Base-by-base conservation (phyloP, 768 basidiomycete genomes). In the Tricholoma matsutake region DNA sequence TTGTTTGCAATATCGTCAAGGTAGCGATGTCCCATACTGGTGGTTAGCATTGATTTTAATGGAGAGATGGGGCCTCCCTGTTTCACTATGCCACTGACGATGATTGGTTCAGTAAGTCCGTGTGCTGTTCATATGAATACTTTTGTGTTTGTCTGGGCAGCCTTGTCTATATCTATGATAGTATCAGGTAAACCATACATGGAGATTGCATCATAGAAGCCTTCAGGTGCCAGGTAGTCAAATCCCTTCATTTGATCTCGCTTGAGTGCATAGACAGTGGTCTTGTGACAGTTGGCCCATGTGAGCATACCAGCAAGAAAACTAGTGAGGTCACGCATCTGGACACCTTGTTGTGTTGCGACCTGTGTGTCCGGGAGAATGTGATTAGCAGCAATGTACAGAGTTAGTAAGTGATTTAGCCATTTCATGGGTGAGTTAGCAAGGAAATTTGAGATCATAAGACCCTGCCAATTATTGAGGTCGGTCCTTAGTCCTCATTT, bases 341-440 rank as follows among this genome's bases (percentile, higher is more conserved):
- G n/a, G n/a, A n/a, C n/a, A n/a, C n/a, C n/a, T n/a, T n/a, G n/a
- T n/a, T n/a, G n/a, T n/a, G n/a, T 67, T 0, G 66, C 66, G 8
- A 25, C 47, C 11, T 49, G 47, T 9, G 47, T 49, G 6, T 49
- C 47, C 9, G 47, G 22, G 25, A 49, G 6, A 13, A 49, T 49
- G 6, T 22, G 22, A 0, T 55, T 35, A 6, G 37, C 25, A 0
- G 68, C 43, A 2, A 62, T n/a, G 53, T 70, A 72, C 3, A 63
- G 67, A 1, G 51, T 28, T 0, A 72, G 64, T 8, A 18, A 39
- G 4, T 10, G n/a, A 29, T 53, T 60, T 14, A 63, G 59, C 63
- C 59, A 63, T 14, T 56, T 53, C 28, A 63, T 57, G 2, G 63
- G 63, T 10, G 54, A 25, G 22, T 63, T 63, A 2, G 32, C 32